Evolutionary conservation across 2,329 filamentous ascomycete species (phyloP).

Genomic region (Sporothrix sp.): DNA sequence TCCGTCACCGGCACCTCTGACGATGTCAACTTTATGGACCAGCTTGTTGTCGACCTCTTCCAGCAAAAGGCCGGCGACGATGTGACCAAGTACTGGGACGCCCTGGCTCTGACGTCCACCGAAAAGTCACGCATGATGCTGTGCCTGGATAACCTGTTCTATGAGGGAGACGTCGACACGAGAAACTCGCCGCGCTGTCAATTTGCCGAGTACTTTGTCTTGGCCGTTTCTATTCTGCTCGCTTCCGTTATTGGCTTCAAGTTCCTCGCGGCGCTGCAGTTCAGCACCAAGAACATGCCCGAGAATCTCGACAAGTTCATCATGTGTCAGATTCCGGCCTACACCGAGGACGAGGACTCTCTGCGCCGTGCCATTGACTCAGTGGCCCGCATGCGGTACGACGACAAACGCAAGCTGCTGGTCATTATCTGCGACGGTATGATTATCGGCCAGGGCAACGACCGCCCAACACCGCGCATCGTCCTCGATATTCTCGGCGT

Average conservation of each 20-base stretch:
- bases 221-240: constrained; percentile 74
- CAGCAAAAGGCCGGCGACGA: constrained; percentile 65
- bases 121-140: constrained; percentile 60
- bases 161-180: constrained; percentile 84
- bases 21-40: constrained; percentile 69
- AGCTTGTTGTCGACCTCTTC: constrained; percentile 66
- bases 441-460: constrained; percentile 98
- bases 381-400: constrained; percentile 87
- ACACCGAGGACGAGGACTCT: constrained; percentile 97
- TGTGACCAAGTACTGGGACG: constrained; percentile 73
- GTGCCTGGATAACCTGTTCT: constrained; percentile 92
- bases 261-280: constrained; percentile 92
- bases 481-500: constrained; percentile 96
- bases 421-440: constrained; percentile 94
- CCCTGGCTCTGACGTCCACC: constrained; percentile 44
- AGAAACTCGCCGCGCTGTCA: constrained; percentile 75
- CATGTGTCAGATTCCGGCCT: constrained; percentile 94
- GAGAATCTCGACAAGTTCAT: constrained; percentile 98
- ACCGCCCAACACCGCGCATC: constrained; percentile 87
- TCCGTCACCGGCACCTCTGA: constrained; percentile 31
- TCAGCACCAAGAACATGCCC: constrained; percentile 79
- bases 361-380: constrained; percentile 95
- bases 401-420: constrained; percentile 94
- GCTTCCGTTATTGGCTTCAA: constrained; percentile 84
- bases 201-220: constrained; percentile 81